Conservation (phyloP, 176 grass and related monocot genomes). For the Aegilops speltoides region DNA sequence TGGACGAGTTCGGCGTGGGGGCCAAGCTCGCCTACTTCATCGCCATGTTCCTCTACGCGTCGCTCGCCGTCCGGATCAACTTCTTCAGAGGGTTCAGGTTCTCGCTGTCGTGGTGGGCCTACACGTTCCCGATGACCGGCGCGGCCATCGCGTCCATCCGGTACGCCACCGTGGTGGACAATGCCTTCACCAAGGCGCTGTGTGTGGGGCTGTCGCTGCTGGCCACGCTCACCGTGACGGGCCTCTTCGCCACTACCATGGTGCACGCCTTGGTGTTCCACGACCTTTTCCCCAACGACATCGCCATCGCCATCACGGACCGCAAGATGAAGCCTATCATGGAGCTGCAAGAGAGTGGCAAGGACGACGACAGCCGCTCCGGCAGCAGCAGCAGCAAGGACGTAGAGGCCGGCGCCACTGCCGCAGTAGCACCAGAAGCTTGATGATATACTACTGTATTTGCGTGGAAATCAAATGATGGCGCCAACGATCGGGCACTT, state of each 20-base stretch:
- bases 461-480: background rate
- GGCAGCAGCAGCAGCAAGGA: conserved; percentile 20
- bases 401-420: conserved; percentile 14
- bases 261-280: conserved; percentile 62
- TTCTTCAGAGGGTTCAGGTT: conserved; percentile 89
- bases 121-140: conserved; percentile 94
- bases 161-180: conserved; percentile 71
- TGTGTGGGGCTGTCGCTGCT: conserved; percentile 50
- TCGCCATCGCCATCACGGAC: conserved; percentile 80
- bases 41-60: conserved; percentile 88
- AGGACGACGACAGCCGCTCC: background rate
- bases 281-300: conserved; percentile 91
- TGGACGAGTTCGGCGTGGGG: conserved; percentile 53
- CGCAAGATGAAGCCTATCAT: conserved; percentile 45
- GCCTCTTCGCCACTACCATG: conserved; percentile 54
- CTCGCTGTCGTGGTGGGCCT: conserved; percentile 95
- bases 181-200: conserved; percentile 50
- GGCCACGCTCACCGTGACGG: conserved; percentile 53
- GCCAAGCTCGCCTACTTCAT: conserved; percentile 67
- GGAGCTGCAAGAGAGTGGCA: conserved; percentile 26
- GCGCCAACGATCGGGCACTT: background rate
- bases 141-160: conserved; percentile 73
- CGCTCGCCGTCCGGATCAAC: conserved; percentile 84
- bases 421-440: background rate
- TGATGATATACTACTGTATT: background rate